Percentiles rank a stretch among this genome's conserved stretches.
These are phyloP conservation scores for Saccharomycopsis schoenii DNA, from an alignment of 805 yeast genomes.

Conservation along the genomic window DNA sequence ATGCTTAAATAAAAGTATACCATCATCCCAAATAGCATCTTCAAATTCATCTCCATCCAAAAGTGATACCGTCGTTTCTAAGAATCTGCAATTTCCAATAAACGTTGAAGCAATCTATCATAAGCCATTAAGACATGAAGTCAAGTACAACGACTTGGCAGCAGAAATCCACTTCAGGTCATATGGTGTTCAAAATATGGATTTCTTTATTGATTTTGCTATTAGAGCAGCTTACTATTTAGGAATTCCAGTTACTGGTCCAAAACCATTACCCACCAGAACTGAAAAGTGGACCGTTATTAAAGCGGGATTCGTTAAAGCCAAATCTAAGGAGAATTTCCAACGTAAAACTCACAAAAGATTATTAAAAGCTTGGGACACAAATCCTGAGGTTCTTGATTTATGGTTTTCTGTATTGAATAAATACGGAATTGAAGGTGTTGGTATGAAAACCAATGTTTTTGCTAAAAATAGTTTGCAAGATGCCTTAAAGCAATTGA, in stretches of 20 bases:
- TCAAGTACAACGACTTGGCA: constrained; percentile 62
- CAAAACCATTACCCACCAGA: constrained; percentile 56
- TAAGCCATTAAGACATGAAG: constrained; percentile 64
- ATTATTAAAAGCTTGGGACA: constrained; percentile 66
- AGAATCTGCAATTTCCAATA: constrained; percentile 48
- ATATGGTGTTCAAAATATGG: constrained; percentile 58
- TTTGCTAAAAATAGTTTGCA: constrained; percentile 43
- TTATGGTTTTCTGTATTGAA: constrained; percentile 68
- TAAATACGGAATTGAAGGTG: constrained; percentile 71
- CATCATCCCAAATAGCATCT: constrained; percentile 1
- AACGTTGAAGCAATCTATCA: constrained; percentile 74
- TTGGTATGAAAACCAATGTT: constrained; percentile 70
- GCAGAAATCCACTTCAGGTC: constrained; percentile 72
- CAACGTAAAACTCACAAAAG: constrained; percentile 79
- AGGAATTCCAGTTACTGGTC: constrained; percentile 77
- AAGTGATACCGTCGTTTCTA: constrained; percentile 1
- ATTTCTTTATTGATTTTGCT: constrained; percentile 75
- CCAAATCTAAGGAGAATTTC: constrained; percentile 90
- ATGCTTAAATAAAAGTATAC: constrained; percentile 10
- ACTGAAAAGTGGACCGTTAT: constrained; percentile 90
- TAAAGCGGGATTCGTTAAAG: constrained; percentile 87
- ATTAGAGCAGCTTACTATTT: constrained; percentile 83
- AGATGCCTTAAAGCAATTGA: constrained; percentile 31
- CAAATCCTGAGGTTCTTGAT: constrained; percentile 78
- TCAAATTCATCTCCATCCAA: not conserved